A percentile compares a stretch with the other conserved stretches of the same genome.
Evolutionary conservation across 31 red algal genomes (phyloP).

Genomic region (Endocladia muricata): DNA sequence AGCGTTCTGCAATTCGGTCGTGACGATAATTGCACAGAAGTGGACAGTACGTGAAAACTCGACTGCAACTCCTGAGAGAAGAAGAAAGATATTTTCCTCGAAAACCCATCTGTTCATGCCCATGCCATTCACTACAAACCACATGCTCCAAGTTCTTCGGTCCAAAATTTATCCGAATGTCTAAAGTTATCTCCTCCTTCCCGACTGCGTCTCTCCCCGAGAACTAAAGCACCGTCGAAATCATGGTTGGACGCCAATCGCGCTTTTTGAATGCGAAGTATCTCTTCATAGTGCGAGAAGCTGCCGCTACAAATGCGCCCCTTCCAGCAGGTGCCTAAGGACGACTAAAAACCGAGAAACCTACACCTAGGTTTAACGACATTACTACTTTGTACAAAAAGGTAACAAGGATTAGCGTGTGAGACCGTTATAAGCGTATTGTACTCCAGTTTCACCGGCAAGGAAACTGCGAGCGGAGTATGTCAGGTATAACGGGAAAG

Average conservation of each 20-base stretch:
- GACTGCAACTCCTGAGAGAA: too few relatives aligned
- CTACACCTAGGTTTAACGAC: not conserved
- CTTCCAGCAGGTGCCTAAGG: not conserved
- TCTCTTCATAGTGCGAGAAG: constrained; percentile 1
- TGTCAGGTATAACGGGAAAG: not conserved
- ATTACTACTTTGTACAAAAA: not conserved
- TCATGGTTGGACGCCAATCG: not conserved
- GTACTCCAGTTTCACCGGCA: not conserved
- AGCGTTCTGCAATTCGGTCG: too few relatives aligned
- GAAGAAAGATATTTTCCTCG: too few relatives aligned
- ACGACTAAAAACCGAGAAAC: too few relatives aligned
- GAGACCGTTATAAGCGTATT: not conserved
- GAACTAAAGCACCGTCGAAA: not conserved
- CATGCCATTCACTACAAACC: too few relatives aligned
- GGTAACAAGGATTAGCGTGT: not conserved
- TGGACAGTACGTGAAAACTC: too few relatives aligned
- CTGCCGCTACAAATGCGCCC: not conserved
- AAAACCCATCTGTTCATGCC: too few relatives aligned
- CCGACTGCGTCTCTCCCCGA: not conserved
- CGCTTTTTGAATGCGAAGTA: not conserved
- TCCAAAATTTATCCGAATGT: too few relatives aligned
- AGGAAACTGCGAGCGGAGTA: not conserved
- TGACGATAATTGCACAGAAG: too few relatives aligned
- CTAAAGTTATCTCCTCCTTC: not conserved
- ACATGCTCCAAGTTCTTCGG: too few relatives aligned